A percentile compares a stretch with the other conserved stretches of the same genome.
phyloP scores from a whole-genome alignment of 2,329 filamentous ascomycete genomes.

The Botrytis fragariae region DNA sequence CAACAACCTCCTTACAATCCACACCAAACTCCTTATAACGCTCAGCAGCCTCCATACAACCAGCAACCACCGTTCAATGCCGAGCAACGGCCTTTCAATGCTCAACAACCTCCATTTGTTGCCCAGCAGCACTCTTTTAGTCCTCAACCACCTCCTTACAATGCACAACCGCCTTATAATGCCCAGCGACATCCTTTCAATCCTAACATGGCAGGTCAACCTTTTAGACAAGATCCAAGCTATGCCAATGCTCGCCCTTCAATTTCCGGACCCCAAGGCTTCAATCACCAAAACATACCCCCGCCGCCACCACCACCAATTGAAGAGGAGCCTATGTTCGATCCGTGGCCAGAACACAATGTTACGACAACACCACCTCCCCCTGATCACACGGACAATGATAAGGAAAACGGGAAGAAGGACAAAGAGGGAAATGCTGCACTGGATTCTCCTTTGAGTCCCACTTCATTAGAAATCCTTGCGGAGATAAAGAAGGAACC shows the following conservation, averaged over 20 bases:
- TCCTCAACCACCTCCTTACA: slow-evolving; percentile 25
- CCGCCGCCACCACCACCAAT: slow-evolving; percentile 6
- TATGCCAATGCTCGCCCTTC: slow-evolving; percentile 35
- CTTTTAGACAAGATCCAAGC: slow-evolving; percentile 35
- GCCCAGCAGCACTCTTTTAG: slow-evolving; percentile 36
- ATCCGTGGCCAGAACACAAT: slow-evolving; percentile 21
- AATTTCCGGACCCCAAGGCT: slow-evolving; percentile 29
- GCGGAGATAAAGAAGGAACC: slow-evolving; percentile 28
- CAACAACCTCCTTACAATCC: slow-evolving; percentile 36
- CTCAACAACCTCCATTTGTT: slow-evolving; percentile 21
- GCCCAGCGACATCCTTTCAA: neutral
- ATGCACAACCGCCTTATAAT: slow-evolving; percentile 2
- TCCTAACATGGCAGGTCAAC: slow-evolving; percentile 16
- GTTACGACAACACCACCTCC: slow-evolving; percentile 17
- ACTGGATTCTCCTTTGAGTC: slow-evolving; percentile 27
- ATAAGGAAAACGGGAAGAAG: slow-evolving; percentile 13
- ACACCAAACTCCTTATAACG: slow-evolving; percentile 29
- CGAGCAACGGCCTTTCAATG: slow-evolving; percentile 19
- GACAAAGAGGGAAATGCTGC: neutral
- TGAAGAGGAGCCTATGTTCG: slow-evolving; percentile 10
- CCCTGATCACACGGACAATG: neutral
- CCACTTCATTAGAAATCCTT: slow-evolving; percentile 35
- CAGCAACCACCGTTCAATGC: slow-evolving; percentile 9
- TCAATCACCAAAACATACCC: slow-evolving; percentile 15
- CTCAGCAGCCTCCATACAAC: slow-evolving; percentile 8